Conservation (phyloP, 1,284 basidiomycete species). For the Golubevia pallescens region DNA sequence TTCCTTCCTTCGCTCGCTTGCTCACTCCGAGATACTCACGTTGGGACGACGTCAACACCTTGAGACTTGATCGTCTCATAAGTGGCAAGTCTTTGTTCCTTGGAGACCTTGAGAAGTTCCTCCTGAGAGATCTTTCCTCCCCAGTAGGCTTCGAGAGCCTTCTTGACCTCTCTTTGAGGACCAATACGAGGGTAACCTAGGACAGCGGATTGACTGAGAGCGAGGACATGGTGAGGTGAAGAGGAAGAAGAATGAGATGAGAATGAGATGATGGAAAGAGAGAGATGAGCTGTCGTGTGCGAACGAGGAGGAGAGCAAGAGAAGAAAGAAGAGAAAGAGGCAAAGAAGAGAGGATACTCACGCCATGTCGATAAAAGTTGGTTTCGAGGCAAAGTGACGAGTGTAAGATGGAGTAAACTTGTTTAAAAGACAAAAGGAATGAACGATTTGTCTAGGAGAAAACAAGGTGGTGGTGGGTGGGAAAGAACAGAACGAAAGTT, state of each 20-base stretch:
- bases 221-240: constrained; percentile 31
- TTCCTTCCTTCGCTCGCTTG: background rate
- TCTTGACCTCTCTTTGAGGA: constrained; percentile 96
- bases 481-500: no score
- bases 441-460: no score
- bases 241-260: background rate
- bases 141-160: constrained; percentile 85
- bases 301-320: background rate
- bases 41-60: constrained; percentile 90
- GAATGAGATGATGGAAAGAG: background rate
- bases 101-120: constrained; percentile 85
- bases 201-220: constrained; percentile 71
- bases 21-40: constrained; percentile 70
- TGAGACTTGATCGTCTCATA: constrained; percentile 87
- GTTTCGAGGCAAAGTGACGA: no score
- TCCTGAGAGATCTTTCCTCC: constrained; percentile 86
- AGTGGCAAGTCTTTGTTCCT: constrained; percentile 85
- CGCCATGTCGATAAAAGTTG: no score
- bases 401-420: no score
- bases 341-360: no score
- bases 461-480: no score
- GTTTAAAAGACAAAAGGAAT: no score
- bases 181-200: constrained; percentile 98
- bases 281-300: background rate
- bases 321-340: background rate